These are phyloP conservation scores for Penicillium verhagenii DNA, from an alignment of 495 filamentous ascomycete species.

Conservation along the genomic window DNA sequence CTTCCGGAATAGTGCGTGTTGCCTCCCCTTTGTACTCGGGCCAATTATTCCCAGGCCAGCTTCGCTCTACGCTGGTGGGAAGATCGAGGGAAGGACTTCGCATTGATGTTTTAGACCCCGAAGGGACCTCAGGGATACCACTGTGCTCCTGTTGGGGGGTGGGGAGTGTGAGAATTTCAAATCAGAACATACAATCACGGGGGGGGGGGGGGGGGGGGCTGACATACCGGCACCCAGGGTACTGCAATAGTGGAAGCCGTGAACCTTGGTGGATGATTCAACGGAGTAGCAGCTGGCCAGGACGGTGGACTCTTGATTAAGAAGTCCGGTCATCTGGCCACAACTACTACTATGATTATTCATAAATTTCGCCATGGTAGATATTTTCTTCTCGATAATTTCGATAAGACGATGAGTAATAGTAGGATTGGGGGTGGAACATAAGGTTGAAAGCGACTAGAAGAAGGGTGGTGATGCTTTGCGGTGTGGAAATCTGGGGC, in stretches of 20 bases:
- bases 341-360: conserved; percentile 69
- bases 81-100: conserved; percentile 81
- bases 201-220: too few species aligned
- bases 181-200: neutral
- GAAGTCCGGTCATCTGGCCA: conserved; percentile 59
- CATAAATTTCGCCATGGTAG: conserved; percentile 57
- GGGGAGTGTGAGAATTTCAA: conserved; percentile 3
- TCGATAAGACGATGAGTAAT: conserved; percentile 6
- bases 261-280: conserved; percentile 54
- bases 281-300: conserved; percentile 84
- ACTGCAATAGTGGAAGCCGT: conserved; percentile 93
- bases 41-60: conserved; percentile 36
- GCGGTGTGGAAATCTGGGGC: conserved; percentile 3
- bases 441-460: conserved; percentile 1
- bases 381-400: conserved; percentile 5
- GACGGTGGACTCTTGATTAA: conserved; percentile 56
- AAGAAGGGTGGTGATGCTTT: neutral
- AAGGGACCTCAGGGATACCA: conserved; percentile 97
- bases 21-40: conserved; percentile 75
- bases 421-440: neutral
- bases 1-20: conserved; percentile 91
- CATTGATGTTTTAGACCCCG: conserved; percentile 70
- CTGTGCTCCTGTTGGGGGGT: conserved; percentile 66
- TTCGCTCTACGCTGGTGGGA: conserved; percentile 59
- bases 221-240: conserved; percentile 70